Base-by-base conservation (phyloP, 2,329 filamentous ascomycete genomes). In the Reticulascus tulasneorum region DNA sequence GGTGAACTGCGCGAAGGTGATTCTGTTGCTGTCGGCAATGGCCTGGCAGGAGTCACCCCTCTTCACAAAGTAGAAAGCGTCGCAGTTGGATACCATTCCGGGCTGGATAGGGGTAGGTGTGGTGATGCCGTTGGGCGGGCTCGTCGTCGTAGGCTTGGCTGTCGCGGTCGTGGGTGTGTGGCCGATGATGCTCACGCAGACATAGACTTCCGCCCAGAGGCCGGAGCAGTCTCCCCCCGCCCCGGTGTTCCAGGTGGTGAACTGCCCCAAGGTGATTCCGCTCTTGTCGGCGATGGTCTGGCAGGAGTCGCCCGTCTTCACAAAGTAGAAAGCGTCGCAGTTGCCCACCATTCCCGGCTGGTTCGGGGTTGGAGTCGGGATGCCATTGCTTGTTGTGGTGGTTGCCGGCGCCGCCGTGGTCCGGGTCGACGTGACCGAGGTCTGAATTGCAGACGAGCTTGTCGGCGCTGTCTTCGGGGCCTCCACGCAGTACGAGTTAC, bases 81-180 rank as follows among this genome's bases (percentile, higher is more conserved):
- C 46, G 18, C 56, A 59, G 37, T 53, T 54, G 8, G 37, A 30
- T 10, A 48, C 41, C 45, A 59, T 56, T 23, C 49, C 49, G 2
- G 47, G 31, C 30, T 58, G 53, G 7, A 38, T 51, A 5, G 57
- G 53, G 11, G 45, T 44, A 1, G 56, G 56, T 4, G 54, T 57
- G 2, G 45, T 26, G 29, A 57, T 49, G 6, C 48, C 51, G 33
- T 49, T 50, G 9, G 16, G 20, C 7, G 26, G 20, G n/a, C 9
- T 16, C 7, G 19, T 29, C 6, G 18, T 32, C 12, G 36, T 43
- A 3, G 35, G 15, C 16, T 28, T 26, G 3, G 32, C 19, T 7
- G 31, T 13, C 23, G 18, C 9, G n/a, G 29, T 33, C 11, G 31
- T 24, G 19, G 21, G 32, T 3, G 20, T 20, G 15, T 11, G 6